Percentiles rank a stretch among this genome's conserved stretches.
Conservation (phyloP, 495 filamentous ascomycete genomes). For the Pseudotulostoma volvatum region DNA sequence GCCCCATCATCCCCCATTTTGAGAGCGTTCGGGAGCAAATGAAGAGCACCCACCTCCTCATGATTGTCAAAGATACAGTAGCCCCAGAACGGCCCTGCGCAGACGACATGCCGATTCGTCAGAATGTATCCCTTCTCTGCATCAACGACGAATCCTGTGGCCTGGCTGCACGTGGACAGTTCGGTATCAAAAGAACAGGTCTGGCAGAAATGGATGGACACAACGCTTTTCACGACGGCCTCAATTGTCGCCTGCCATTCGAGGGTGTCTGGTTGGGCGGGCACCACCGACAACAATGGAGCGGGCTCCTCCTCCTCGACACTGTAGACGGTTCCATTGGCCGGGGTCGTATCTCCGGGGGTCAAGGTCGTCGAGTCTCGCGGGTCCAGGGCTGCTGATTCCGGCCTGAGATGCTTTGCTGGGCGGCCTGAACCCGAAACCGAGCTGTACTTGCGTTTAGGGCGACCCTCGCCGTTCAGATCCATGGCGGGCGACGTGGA, state of each 20-base stretch:
- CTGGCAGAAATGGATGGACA: conserved; percentile 97
- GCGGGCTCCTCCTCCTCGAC: conserved; percentile 32
- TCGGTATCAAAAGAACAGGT: conserved; percentile 98
- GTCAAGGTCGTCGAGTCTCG: conserved; percentile 23
- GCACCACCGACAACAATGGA: conserved; percentile 21
- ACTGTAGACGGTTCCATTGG: conserved; percentile 33
- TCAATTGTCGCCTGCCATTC: conserved; percentile 98
- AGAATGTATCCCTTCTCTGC: conserved; percentile 83
- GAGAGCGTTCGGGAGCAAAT: too few relatives aligned
- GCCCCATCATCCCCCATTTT: too few relatives aligned
- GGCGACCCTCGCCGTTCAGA: conserved; percentile 30
- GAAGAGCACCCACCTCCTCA: conserved; percentile 43
- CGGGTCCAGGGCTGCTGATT: conserved; percentile 20
- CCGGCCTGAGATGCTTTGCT: conserved; percentile 37
- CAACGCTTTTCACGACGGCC: conserved; percentile 77
- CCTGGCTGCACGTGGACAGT: conserved; percentile 79
- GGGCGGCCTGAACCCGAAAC: conserved; percentile 35
- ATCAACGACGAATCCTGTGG: conserved; percentile 96
- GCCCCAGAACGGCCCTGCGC: conserved; percentile 91
- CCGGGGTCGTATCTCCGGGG: conserved; percentile 28
- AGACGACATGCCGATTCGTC: conserved; percentile 89
- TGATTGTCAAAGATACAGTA: conserved; percentile 98
- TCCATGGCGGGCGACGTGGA: conserved; percentile 30
- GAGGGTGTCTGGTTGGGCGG: conserved; percentile 59
- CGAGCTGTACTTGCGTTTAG: conserved; percentile 47